These are phyloP conservation scores for Arthrocladium fulminans DNA, from an alignment of 2,329 filamentous ascomycete genomes.

Conservation along the genomic window DNA sequence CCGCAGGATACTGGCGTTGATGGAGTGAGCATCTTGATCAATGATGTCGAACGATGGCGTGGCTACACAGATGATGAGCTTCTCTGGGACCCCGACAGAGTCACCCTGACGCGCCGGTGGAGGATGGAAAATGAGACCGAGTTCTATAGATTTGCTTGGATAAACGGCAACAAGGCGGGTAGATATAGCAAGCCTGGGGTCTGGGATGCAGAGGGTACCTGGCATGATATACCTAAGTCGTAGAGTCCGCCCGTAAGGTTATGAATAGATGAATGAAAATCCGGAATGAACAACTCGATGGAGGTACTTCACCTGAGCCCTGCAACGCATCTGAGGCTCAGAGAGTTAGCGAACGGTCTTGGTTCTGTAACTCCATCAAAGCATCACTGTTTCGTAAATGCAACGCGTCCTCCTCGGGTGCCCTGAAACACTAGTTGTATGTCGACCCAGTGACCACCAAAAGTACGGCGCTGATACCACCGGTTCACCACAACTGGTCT, in stretches of 20 bases:
- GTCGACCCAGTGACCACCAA: neutral
- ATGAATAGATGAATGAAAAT: neutral
- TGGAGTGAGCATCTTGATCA: conserved; percentile 52
- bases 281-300: too few species aligned
- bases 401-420: neutral
- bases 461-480: neutral
- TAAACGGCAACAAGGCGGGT: conserved; percentile 25
- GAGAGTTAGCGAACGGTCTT: too few species aligned
- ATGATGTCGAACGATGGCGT: conserved; percentile 54
- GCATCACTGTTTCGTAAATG: too few species aligned
- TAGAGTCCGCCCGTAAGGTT: neutral
- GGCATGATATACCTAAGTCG: conserved; percentile 10
- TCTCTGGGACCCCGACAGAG: conserved; percentile 29
- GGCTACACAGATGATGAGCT: conserved; percentile 46
- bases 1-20: conserved; percentile 34
- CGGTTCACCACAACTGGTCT: neutral
- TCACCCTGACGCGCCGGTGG: conserved; percentile 15
- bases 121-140: conserved; percentile 25
- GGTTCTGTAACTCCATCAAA: too few species aligned
- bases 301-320: too few species aligned
- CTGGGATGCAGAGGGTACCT: conserved; percentile 21
- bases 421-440: neutral
- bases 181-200: conserved; percentile 18
- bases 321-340: too few species aligned
- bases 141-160: conserved; percentile 41